Percentiles rank a stretch among this genome's conserved stretches.
These are phyloP conservation scores for Clarireedia sp. DNA, from an alignment of 2,329 filamentous ascomycete species.

Conservation along the genomic window DNA sequence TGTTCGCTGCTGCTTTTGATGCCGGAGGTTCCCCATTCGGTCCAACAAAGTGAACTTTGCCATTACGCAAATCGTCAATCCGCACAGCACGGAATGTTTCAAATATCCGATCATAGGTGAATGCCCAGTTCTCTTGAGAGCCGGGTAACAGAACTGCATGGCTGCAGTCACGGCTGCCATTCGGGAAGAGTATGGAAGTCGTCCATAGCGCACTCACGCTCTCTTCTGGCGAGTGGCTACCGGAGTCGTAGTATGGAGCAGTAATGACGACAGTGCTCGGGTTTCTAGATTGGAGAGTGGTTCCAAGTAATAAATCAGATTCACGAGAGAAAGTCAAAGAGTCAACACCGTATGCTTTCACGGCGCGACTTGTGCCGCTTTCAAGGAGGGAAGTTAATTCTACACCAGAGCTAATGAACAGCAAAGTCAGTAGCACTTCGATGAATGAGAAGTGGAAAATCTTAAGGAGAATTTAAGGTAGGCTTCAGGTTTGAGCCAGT, in stretches of 20 bases:
- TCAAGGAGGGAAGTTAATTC: constrained; percentile 72
- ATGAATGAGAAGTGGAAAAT: background rate
- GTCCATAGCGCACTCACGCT: constrained; percentile 73
- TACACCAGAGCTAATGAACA: constrained; percentile 51
- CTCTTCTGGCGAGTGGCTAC: constrained; percentile 56
- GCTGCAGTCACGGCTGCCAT: constrained; percentile 70
- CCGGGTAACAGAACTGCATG: constrained; percentile 59
- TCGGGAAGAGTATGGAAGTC: constrained; percentile 76
- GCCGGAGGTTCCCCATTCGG: constrained; percentile 55
- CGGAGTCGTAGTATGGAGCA: constrained; percentile 71
- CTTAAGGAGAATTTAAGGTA: background rate
- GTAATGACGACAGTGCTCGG: constrained; percentile 63
- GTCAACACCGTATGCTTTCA: constrained; percentile 72
- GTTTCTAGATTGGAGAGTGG: constrained; percentile 55
- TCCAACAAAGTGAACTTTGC: constrained; percentile 72
- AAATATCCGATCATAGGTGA: constrained; percentile 69
- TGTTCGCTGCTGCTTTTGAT: constrained; percentile 62
- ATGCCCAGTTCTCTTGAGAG: constrained; percentile 52
- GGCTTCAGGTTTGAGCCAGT: background rate
- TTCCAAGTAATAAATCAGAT: constrained; percentile 70
- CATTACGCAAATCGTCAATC: constrained; percentile 66
- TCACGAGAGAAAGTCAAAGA: constrained; percentile 68
- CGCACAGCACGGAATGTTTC: constrained; percentile 72
- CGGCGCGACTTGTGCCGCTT: constrained; percentile 55
- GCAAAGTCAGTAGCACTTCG: background rate